Evolutionary conservation across 208 protist genomes (phyloP).

Genomic region (Jaenimonas drosophilae): DNA sequence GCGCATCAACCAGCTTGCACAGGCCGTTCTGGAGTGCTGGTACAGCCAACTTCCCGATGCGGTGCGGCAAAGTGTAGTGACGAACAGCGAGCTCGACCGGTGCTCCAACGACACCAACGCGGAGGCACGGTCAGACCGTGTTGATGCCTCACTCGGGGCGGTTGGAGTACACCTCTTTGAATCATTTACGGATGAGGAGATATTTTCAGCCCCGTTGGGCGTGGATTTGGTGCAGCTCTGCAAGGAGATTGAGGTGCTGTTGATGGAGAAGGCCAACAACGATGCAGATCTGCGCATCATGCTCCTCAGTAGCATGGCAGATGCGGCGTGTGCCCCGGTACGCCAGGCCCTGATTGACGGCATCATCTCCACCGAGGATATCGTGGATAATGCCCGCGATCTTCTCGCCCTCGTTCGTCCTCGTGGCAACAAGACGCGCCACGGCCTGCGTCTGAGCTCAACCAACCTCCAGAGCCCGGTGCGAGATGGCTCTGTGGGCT

Average conservation of each 20-base stretch:
- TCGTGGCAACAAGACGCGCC: conserved; percentile 10
- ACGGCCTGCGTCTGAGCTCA: conserved; percentile 6
- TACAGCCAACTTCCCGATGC: conserved; percentile 36
- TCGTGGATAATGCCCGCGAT: conserved; percentile 23
- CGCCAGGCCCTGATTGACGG: conserved; percentile 41
- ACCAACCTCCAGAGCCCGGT: not conserved
- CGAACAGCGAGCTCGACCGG: conserved; percentile 28
- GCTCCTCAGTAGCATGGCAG: conserved; percentile 19
- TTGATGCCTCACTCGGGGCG: conserved; percentile 20
- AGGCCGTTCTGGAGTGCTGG: conserved; percentile 67
- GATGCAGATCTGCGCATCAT: conserved; percentile 24
- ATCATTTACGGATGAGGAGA: conserved; percentile 65
- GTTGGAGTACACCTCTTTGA: conserved; percentile 47
- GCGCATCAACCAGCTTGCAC: conserved; percentile 26
- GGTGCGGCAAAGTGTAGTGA: conserved; percentile 23
- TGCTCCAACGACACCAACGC: conserved; percentile 32
- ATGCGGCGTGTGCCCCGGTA: conserved; percentile 20
- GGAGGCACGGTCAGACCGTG: conserved; percentile 11
- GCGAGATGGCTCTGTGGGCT: conserved; percentile 1
- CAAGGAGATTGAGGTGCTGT: conserved; percentile 20
- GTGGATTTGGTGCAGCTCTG: conserved; percentile 20
- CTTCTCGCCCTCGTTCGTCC: conserved; percentile 18
- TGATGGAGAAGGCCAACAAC: conserved; percentile 8
- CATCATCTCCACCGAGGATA: conserved; percentile 26
- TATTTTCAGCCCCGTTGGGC: conserved; percentile 23